A percentile compares a stretch with the other conserved stretches of the same genome.
These are phyloP conservation scores for Collybia mongolica DNA, from an alignment of 768 basidiomycete species.

Conservation along the genomic window DNA sequence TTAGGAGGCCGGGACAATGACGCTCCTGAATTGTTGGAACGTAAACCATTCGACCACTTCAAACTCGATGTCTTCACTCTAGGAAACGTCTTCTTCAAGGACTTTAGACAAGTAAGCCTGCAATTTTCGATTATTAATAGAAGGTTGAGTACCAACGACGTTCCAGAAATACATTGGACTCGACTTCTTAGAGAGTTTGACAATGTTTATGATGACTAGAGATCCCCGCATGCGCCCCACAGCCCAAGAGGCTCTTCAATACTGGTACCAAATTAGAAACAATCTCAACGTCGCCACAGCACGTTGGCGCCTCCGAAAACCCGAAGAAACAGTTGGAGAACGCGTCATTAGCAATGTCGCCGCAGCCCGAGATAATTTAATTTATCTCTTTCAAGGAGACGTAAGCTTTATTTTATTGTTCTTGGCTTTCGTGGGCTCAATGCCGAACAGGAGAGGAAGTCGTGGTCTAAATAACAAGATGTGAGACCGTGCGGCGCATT, in stretches of 20 bases:
- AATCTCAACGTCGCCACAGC: neutral
- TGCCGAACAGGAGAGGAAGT: no score
- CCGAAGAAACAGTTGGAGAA: constrained; percentile 2
- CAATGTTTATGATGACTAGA: constrained; percentile 22
- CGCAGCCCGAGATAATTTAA: neutral
- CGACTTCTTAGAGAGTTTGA: constrained; percentile 22
- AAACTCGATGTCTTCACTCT: constrained; percentile 12
- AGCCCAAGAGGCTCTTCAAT: constrained; percentile 17
- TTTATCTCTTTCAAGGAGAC: no score
- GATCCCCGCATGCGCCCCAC: constrained; percentile 22
- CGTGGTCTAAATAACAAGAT: no score
- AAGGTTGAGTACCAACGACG: no score
- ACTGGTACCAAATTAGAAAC: constrained; percentile 18
- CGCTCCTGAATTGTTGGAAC: constrained; percentile 3
- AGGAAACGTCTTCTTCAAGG: constrained; percentile 7
- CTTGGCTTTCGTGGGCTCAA: no score
- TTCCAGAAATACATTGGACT: constrained; percentile 21
- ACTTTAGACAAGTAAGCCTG: constrained; percentile 18
- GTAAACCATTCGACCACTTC: constrained; percentile 4
- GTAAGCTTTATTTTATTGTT: no score
- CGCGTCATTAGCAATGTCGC: neutral
- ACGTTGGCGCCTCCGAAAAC: constrained; percentile 11
- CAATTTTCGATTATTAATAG: neutral
- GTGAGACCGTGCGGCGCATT: no score
- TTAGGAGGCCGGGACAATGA: constrained; percentile 8